Conservation (phyloP, 768 basidiomycete genomes). For the Tylopilus subfusipes region DNA sequence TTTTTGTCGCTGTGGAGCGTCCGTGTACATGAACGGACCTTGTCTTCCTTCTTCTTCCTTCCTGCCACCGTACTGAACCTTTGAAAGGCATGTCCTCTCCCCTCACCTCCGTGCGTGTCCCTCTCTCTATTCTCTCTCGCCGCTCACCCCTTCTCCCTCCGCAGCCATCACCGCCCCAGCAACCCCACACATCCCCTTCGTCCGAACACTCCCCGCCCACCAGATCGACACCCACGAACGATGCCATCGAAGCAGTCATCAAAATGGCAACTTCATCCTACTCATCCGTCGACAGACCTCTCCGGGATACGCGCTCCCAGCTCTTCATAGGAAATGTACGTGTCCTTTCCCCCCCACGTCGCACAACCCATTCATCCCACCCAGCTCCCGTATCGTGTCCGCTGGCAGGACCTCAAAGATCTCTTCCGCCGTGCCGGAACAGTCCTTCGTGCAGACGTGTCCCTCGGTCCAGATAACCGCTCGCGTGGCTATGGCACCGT, state of each 20-base stretch:
- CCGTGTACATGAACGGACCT: conserved; percentile 27
- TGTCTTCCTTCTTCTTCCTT: conserved; percentile 10
- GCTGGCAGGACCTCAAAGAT: conserved; percentile 99
- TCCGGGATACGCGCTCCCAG: conserved; percentile 88
- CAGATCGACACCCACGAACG: conserved; percentile 52
- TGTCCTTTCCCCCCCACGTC: conserved; percentile 10
- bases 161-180: conserved; percentile 12
- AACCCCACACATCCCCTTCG: not conserved
- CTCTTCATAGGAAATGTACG: conserved; percentile 94
- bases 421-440: conserved; percentile 95
- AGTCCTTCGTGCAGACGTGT: conserved; percentile 73
- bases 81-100: conserved; percentile 19
- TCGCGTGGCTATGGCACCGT: conserved; percentile 95
- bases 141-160: not conserved
- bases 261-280: conserved; percentile 80
- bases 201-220: conserved; percentile 4
- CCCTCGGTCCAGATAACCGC: conserved; percentile 84
- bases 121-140: no score
- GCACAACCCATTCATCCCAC: not conserved
- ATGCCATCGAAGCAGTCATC: conserved; percentile 91
- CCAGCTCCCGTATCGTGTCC: conserved; percentile 91
- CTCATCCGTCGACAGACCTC: conserved; percentile 47
- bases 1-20: conserved; percentile 35
- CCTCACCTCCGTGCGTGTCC: conserved; percentile 5
- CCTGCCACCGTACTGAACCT: not conserved